phyloP scores from a whole-genome alignment of 2,329 filamentous ascomycete species.

The Diplocarpon mali region DNA sequence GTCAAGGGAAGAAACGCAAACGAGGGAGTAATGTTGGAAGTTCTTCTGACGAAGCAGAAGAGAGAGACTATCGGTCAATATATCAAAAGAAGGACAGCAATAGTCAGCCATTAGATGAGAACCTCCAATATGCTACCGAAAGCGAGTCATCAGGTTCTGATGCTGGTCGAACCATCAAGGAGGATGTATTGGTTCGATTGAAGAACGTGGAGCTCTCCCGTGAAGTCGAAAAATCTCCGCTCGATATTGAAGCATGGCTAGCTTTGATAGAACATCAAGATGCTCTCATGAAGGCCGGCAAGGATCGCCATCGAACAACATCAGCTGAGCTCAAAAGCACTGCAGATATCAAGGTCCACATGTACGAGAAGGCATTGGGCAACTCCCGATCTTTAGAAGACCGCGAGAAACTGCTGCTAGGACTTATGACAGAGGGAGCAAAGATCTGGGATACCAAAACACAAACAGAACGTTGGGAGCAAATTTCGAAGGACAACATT shows the following conservation, averaged over 20 bases:
- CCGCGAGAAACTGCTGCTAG: constrained; percentile 51
- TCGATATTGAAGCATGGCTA: constrained; percentile 64
- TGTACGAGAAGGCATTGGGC: constrained; percentile 66
- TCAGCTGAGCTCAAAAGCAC: constrained; percentile 55
- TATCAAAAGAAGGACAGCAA: constrained; percentile 47
- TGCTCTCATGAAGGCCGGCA: constrained; percentile 43
- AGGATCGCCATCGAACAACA: constrained; percentile 37
- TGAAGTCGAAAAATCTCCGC: constrained; percentile 52
- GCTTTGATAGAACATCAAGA: constrained; percentile 72
- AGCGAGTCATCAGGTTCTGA: constrained; percentile 30
- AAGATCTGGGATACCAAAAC: constrained; percentile 60
- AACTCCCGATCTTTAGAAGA: constrained; percentile 37
- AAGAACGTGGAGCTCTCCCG: constrained; percentile 51
- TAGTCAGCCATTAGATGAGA: constrained; percentile 17
- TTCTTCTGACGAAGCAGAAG: constrained; percentile 35
- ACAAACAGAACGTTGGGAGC: constrained; percentile 53
- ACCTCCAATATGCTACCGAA: constrained; percentile 37
- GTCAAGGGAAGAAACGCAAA: constrained; percentile 25
- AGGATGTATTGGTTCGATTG: constrained; percentile 38
- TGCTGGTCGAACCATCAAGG: constrained; percentile 26
- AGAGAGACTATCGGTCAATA: constrained; percentile 53
- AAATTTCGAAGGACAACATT: constrained; percentile 44
- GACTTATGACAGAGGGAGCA: constrained; percentile 63
- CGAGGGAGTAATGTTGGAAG: constrained; percentile 26
- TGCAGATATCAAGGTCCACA: constrained; percentile 67